Base-by-base conservation (phyloP, 2,329 filamentous ascomycete species). In the Diaporthe ampelina region DNA sequence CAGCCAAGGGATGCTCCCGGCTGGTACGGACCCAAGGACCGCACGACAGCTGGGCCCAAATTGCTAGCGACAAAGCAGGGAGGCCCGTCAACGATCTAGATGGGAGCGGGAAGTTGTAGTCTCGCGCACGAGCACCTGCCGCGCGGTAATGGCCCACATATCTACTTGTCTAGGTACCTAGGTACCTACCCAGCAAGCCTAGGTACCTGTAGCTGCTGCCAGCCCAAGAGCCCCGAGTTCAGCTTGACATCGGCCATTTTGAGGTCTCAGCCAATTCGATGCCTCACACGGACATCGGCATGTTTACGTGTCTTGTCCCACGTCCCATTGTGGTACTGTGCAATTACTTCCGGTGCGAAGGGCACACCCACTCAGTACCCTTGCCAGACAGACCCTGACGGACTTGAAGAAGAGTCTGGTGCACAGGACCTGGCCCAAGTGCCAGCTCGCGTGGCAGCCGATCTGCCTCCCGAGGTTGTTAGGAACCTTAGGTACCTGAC, bases 251-350 rank as follows among this genome's bases (percentile, higher is more conserved):
- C 8, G 37, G 37, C 58, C 19, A 24, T 45, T 45, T 45, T 63
- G 8, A 17, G 63, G 63, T 68, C 61, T 67, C 63, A 54, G 63
- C 21, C 45, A 68, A 21, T 21, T 52, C 32, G 61, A 65, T 50
- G 11, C 19, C 26, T 50, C 61, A 63, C 40, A n/a, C 43, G 32
- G 45, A 54, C 15, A 32, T 67, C 29, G 61, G 45, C 21, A 52
- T 54, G 19, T 54, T 68, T 17, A n/a, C 26, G 21, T 68, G 63
- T 68, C 63, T 68, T 54, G 63, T 13, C 15, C 37, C 63, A 50
- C 21, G 21, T 54, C 45, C 32, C n/a, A 24, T n/a, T 26, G 32
- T 61, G n/a, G n/a, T 45, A 45, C 61, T 67, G 45, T 37, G 29
- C 48, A 37, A 29, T 3, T 29, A 29, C 29, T 4, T 29, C 29